Evolutionary conservation across 169 alveolate genomes (phyloP).

Genomic region (Plasmodium knowlesi): DNA sequence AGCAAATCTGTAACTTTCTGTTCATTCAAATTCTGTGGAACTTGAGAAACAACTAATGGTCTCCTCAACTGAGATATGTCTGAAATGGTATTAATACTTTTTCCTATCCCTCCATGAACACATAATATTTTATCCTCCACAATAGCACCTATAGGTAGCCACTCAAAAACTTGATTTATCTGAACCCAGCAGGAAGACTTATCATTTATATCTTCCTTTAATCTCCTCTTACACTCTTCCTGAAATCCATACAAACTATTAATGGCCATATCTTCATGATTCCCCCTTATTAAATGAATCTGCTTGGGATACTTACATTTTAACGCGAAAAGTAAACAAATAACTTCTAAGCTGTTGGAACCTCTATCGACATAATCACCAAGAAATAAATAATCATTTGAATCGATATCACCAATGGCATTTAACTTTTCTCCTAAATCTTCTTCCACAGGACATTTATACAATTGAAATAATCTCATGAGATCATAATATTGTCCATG

Average conservation of each 20-base stretch:
- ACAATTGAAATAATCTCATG: slow-evolving; percentile 95
- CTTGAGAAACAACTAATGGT: slow-evolving; percentile 96
- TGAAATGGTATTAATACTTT: slow-evolving; percentile 89
- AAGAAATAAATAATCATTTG: slow-evolving; percentile 96
- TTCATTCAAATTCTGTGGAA: slow-evolving; percentile 88
- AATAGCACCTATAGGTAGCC: slow-evolving; percentile 98
- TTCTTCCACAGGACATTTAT: slow-evolving; percentile 91
- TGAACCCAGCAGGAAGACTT: slow-evolving; percentile 94
- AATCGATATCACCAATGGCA: slow-evolving; percentile 96
- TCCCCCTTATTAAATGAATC: slow-evolving; percentile 98
- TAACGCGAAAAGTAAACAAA: slow-evolving; percentile 96
- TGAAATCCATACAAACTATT: slow-evolving; percentile 98
- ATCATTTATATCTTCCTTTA: slow-evolving; percentile 96
- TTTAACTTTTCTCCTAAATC: slow-evolving; percentile 86
- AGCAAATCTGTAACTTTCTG: slow-evolving; percentile 88
- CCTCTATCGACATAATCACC: slow-evolving; percentile 99
- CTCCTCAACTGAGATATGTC: slow-evolving; percentile 93
- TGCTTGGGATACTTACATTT: slow-evolving; percentile 97
- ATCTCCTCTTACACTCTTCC: slow-evolving; percentile 97
- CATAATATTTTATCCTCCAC: slow-evolving; percentile 98
- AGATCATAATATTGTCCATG: slow-evolving; percentile 99
- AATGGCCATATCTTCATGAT: slow-evolving; percentile 99
- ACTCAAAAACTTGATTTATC: slow-evolving; percentile 97
- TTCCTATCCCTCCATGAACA: slow-evolving; percentile 99
- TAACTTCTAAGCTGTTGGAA: slow-evolving; percentile 90